phyloP scores from a whole-genome alignment of 208 protist species.

The Angomonas desouzai region DNA sequence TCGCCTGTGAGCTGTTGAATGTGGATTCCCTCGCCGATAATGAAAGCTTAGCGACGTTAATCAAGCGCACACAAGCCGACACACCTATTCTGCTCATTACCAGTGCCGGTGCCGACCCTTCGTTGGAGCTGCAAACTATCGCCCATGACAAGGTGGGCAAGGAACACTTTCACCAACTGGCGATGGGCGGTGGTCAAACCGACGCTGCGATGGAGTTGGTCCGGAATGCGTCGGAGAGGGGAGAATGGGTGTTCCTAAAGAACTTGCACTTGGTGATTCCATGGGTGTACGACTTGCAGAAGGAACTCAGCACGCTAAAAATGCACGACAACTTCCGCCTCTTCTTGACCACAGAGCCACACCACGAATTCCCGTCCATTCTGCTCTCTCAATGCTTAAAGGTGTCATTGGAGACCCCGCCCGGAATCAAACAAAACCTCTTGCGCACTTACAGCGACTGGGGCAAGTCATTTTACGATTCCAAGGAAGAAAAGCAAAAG shows the following conservation, averaged over 20 bases:
- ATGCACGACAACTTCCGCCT: conserved; percentile 90
- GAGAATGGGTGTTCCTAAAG: conserved; percentile 96
- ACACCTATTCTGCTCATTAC: conserved; percentile 93
- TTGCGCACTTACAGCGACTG: conserved; percentile 91
- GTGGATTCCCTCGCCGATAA: conserved; percentile 74
- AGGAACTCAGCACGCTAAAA: conserved; percentile 87
- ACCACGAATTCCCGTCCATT: conserved; percentile 93
- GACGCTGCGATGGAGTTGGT: conserved; percentile 87
- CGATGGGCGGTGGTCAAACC: conserved; percentile 96
- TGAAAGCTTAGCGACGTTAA: conserved; percentile 44
- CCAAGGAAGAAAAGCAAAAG: conserved; percentile 52
- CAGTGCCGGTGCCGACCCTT: conserved; percentile 95
- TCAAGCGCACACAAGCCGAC: conserved; percentile 42
- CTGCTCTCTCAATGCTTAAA: conserved; percentile 95
- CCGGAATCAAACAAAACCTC: conserved; percentile 95
- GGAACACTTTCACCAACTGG: conserved; percentile 89
- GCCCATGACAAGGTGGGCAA: conserved; percentile 71
- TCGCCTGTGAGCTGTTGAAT: conserved; percentile 74
- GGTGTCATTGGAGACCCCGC: conserved; percentile 95
- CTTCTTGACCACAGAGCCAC: conserved; percentile 95
- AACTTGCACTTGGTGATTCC: conserved; percentile 96
- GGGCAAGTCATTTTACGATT: conserved; percentile 53
- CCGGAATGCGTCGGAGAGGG: conserved; percentile 57
- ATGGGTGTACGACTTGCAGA: conserved; percentile 92
- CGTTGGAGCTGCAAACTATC: conserved; percentile 91